Percentiles rank a stretch among this genome's conserved stretches.
phyloP scores from a whole-genome alignment of 2,329 filamentous ascomycete species.

The Calonectria fujianensis region DNA sequence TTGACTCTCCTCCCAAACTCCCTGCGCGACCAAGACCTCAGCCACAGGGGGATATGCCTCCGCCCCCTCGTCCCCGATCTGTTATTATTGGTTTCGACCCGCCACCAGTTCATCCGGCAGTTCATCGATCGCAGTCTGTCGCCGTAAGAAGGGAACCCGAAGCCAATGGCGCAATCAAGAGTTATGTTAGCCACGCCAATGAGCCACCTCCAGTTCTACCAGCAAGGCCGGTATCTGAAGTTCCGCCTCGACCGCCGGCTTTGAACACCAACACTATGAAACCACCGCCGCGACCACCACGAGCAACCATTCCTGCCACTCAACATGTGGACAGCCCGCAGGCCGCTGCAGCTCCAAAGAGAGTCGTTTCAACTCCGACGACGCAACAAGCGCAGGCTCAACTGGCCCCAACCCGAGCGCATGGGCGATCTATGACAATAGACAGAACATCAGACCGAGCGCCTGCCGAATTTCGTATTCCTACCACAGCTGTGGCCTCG shows the following conservation, averaged over 20 bases:
- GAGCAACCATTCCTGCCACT: constrained; percentile 58
- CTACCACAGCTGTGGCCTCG: constrained; percentile 47
- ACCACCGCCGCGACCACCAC: constrained; percentile 68
- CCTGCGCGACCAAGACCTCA: constrained; percentile 71
- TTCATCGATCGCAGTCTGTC: constrained; percentile 68
- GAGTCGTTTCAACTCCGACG: constrained; percentile 58
- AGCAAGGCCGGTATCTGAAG: constrained; percentile 64
- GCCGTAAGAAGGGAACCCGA: constrained; percentile 68
- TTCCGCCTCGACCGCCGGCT: constrained; percentile 43
- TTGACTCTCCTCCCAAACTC: constrained; percentile 71
- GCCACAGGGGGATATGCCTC: constrained; percentile 48
- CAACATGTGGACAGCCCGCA: constrained; percentile 45
- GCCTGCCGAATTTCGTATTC: constrained; percentile 49
- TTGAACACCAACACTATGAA: constrained; percentile 47
- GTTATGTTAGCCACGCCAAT: constrained; percentile 61
- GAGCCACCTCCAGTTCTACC: constrained; percentile 70
- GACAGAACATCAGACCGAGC: constrained; percentile 60
- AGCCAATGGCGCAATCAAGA: constrained; percentile 62
- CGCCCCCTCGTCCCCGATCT: constrained; percentile 48
- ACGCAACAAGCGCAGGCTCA: constrained; percentile 57
- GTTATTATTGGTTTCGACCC: constrained; percentile 66
- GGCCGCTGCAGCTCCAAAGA: constrained; percentile 53
- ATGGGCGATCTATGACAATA: constrained; percentile 58
- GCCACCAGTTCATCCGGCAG: constrained; percentile 72
- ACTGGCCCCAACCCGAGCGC: constrained; percentile 56